Percentiles rank a stretch among this genome's conserved stretches.
These are phyloP conservation scores for Picea engelmannii DNA, from an alignment of 83 land plant genomes.

Conservation along the genomic window DNA sequence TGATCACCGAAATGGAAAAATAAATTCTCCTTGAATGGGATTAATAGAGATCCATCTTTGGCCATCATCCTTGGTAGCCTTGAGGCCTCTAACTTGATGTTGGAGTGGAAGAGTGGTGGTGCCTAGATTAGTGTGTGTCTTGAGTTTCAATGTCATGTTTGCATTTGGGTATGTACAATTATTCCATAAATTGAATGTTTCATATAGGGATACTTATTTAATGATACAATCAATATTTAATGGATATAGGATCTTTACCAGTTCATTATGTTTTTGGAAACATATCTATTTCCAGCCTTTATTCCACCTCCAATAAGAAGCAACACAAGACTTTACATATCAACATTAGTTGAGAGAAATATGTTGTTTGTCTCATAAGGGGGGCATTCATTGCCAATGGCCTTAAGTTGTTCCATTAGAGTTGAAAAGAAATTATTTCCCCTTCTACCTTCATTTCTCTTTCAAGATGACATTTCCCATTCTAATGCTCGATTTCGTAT, in stretches of 20 bases:
- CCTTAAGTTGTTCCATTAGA: conserved; percentile 27
- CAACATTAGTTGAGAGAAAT: conserved; percentile 3
- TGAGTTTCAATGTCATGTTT: too few relatives aligned
- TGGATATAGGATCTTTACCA: not conserved
- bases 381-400: not conserved
- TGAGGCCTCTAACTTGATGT: too few relatives aligned
- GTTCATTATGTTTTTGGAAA: conserved; percentile 28
- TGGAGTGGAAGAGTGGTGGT: too few relatives aligned
- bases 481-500: too few relatives aligned
- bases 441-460: conserved; percentile 16
- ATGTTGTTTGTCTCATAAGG: not conserved
- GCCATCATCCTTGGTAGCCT: too few relatives aligned
- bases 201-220: not conserved
- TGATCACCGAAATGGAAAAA: too few relatives aligned
- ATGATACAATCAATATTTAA: not conserved
- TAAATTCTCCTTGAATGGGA: too few relatives aligned
- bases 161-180: too few relatives aligned
- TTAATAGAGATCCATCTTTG: too few relatives aligned
- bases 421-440: conserved; percentile 28
- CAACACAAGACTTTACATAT: conserved; percentile 26
- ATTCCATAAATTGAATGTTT: not conserved
- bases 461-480: conserved; percentile 38
- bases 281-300: conserved; percentile 50
- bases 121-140: too few relatives aligned
- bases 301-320: conserved; percentile 43